Evolutionary conservation across 805 yeast genomes (phyloP).

Genomic region (Ogataea philodendri): DNA sequence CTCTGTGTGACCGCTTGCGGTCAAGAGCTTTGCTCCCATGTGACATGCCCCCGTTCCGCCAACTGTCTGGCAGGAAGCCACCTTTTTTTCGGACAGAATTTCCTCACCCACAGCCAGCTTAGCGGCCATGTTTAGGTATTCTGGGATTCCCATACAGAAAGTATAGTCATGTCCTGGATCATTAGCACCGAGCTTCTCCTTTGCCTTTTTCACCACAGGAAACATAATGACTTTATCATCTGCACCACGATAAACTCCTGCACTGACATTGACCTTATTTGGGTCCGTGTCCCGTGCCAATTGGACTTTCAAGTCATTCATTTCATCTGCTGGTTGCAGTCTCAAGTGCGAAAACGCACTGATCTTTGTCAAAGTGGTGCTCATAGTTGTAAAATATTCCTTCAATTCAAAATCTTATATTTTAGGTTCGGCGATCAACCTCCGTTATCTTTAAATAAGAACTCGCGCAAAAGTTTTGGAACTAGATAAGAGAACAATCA

Average conservation of each 20-base stretch:
- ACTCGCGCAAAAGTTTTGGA: too few species aligned
- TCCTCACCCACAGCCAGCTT: conserved; percentile 37
- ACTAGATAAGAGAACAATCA: neutral
- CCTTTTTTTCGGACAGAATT: conserved; percentile 32
- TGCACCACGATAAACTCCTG: conserved; percentile 47
- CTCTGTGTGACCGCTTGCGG: conserved; percentile 40
- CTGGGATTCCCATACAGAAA: conserved; percentile 41
- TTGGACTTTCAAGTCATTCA: too few species aligned
- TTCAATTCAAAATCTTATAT: too few species aligned
- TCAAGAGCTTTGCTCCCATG: conserved; percentile 45
- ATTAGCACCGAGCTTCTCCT: conserved; percentile 28
- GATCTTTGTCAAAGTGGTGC: too few species aligned
- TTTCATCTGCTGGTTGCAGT: too few species aligned
- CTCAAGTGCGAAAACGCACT: too few species aligned
- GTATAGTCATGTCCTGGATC: conserved; percentile 48
- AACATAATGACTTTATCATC: conserved; percentile 28
- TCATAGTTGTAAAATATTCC: too few species aligned
- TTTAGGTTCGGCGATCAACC: too few species aligned
- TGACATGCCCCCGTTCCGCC: conserved; percentile 50
- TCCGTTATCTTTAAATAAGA: too few species aligned
- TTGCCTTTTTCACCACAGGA: conserved; percentile 1
- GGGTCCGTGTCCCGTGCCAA: too few species aligned
- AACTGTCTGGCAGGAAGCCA: conserved; percentile 47
- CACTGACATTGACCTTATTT: too few species aligned
- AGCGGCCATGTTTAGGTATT: conserved; percentile 36